Evolutionary conservation across 192 early-diverging fungal species (phyloP).

Genomic region (Pilaira anomala): DNA sequence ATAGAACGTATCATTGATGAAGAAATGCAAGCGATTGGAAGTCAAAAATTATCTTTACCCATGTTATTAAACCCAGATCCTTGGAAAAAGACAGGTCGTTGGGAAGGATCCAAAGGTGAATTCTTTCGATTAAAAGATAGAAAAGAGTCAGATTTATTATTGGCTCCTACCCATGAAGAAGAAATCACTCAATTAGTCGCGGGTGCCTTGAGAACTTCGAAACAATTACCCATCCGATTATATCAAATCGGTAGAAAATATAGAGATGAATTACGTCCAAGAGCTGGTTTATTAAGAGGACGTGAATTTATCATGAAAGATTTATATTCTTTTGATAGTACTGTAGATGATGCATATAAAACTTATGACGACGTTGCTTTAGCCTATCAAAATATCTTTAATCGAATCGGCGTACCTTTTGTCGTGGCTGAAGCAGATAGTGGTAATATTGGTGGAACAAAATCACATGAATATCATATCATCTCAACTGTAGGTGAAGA

Average conservation of each 20-base stretch:
- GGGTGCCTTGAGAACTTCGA: constrained; percentile 58
- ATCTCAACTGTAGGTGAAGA: constrained; percentile 79
- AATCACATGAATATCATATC: constrained; percentile 91
- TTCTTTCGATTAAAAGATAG: constrained; percentile 82
- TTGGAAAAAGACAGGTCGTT: constrained; percentile 82
- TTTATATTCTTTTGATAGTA: constrained; percentile 84
- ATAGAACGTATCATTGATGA: constrained; percentile 77
- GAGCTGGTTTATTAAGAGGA: constrained; percentile 78
- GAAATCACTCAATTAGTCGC: constrained; percentile 80
- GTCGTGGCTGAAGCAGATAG: constrained; percentile 84
- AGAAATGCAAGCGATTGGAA: constrained; percentile 70
- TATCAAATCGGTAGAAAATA: constrained; percentile 89
- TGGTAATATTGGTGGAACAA: constrained; percentile 85
- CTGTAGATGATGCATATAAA: constrained; percentile 58
- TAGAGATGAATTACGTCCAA: constrained; percentile 79
- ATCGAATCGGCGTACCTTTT: constrained; percentile 74
- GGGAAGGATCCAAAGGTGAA: constrained; percentile 67
- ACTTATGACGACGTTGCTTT: constrained; percentile 72
- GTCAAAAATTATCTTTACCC: constrained; percentile 73
- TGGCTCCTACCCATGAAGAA: constrained; percentile 92
- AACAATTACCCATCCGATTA: constrained; percentile 78
- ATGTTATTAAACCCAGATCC: constrained; percentile 59
- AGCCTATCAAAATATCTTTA: constrained; percentile 77
- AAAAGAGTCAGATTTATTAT: constrained; percentile 59
- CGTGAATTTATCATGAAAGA: constrained; percentile 98